Evolutionary conservation across 2,329 filamentous ascomycete species (phyloP).

Genomic region (Xenoacremonium recifei): DNA sequence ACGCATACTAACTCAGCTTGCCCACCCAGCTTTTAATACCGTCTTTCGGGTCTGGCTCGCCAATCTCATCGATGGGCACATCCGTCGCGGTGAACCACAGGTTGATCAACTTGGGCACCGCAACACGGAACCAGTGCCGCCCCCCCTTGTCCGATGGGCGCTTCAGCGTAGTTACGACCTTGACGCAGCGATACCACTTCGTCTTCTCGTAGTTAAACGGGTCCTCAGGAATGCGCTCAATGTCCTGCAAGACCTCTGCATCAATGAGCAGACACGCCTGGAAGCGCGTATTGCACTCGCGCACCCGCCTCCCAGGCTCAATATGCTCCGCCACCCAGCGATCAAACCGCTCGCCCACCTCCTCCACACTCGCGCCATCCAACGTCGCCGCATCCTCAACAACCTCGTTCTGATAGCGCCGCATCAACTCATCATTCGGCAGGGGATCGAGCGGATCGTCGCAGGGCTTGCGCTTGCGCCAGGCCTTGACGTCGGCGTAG

Average conservation of each 20-base stretch:
- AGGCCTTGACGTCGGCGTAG: not conserved
- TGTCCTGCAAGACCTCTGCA: not conserved
- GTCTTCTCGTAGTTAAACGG: slow-evolving; percentile 2
- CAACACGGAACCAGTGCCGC: slow-evolving; percentile 1
- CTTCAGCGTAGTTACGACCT: not conserved
- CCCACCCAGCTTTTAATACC: slow-evolving; percentile 1
- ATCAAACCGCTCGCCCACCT: slow-evolving; percentile 12
- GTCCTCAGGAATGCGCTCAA: not conserved
- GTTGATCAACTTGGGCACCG: slow-evolving; percentile 1
- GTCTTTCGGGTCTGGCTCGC: not conserved
- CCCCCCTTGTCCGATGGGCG: not conserved
- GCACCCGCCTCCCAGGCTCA: not conserved
- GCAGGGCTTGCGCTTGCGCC: not conserved
- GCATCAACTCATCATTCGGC: slow-evolving; percentile 8
- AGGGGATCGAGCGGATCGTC: slow-evolving; percentile 4
- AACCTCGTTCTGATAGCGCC: slow-evolving; percentile 9
- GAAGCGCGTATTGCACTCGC: slow-evolving; percentile 1
- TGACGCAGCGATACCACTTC: slow-evolving; percentile 2
- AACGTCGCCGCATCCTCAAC: slow-evolving; percentile 10
- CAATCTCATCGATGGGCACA: slow-evolving; percentile 1
- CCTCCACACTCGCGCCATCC: slow-evolving; percentile 2
- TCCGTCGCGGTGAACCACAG: slow-evolving; percentile 3
- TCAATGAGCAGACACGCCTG: slow-evolving; percentile 2
- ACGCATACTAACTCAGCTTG: not conserved
- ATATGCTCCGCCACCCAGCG: slow-evolving; percentile 8